A percentile compares a stretch with the other conserved stretches of the same genome.
Evolutionary conservation across 768 basidiomycete genomes (phyloP).

Genomic region (Podaxis carcinomalis): DNA sequence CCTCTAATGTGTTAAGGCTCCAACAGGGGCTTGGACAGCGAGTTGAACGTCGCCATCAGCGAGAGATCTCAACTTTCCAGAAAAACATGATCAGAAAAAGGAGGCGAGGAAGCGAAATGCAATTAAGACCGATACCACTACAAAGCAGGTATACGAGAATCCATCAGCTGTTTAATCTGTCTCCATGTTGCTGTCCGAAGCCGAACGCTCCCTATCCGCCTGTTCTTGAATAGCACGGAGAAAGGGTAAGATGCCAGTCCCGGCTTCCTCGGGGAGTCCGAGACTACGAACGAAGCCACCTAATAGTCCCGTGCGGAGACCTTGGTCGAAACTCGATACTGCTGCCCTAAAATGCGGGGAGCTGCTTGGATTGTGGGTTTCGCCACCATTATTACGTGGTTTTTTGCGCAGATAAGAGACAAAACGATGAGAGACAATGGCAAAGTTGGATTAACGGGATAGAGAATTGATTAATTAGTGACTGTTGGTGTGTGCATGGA

Average conservation of each 20-base stretch:
- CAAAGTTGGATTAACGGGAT: background rate
- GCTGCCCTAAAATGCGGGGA: slow-evolving; percentile 82
- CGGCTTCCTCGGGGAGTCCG: slow-evolving; percentile 84
- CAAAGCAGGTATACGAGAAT: slow-evolving; percentile 7
- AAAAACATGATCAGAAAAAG: background rate
- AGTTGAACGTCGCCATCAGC: background rate
- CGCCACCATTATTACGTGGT: background rate
- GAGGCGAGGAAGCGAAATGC: no score
- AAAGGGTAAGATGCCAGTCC: slow-evolving; percentile 72
- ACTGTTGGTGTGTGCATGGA: background rate
- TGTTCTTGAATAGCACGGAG: slow-evolving; percentile 77
- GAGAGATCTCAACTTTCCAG: background rate
- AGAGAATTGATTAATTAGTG: slow-evolving; percentile 1
- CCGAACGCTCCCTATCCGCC: slow-evolving; percentile 43
- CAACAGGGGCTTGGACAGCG: background rate
- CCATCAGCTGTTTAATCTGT: slow-evolving; percentile 48
- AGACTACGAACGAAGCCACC: slow-evolving; percentile 71
- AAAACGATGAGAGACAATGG: background rate
- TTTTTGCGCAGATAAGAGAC: no score
- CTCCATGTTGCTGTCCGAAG: slow-evolving; percentile 63
- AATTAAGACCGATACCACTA: background rate
- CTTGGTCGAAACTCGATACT: slow-evolving; percentile 79
- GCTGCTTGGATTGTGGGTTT: slow-evolving; percentile 20
- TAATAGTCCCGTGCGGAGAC: slow-evolving; percentile 75
- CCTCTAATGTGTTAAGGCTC: background rate